These are phyloP conservation scores for Neofusicoccum umdonicola DNA, from an alignment of 2,329 filamentous ascomycete genomes.

Conservation along the genomic window DNA sequence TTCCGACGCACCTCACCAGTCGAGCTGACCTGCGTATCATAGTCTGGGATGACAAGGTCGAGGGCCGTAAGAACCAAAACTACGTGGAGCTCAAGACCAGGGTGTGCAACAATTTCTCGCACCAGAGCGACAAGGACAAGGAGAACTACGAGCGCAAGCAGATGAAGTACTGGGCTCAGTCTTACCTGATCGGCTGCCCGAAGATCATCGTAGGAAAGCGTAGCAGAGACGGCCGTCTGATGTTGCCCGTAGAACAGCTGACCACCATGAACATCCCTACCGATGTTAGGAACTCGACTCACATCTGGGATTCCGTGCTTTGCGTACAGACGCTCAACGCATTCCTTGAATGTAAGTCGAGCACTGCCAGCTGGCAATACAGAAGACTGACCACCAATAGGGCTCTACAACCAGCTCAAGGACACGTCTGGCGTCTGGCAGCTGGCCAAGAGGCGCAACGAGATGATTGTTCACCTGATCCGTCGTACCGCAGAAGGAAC, in stretches of 20 bases:
- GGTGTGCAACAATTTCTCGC: conserved; percentile 19
- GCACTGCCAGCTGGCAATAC: no score
- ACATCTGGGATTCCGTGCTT: neutral
- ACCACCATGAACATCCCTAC: conserved; percentile 76
- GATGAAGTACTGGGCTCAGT: conserved; percentile 95
- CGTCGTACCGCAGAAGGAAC: neutral
- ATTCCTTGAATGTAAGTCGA: neutral
- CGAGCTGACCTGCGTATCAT: neutral
- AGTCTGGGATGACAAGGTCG: conserved; percentile 84
- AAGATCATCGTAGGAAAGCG: conserved; percentile 75
- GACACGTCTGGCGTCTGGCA: neutral
- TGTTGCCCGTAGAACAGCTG: conserved; percentile 65
- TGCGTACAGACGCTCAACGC: neutral
- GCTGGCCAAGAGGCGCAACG: neutral
- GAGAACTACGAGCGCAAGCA: conserved; percentile 84
- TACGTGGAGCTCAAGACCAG: conserved; percentile 93
- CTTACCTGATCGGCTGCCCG: conserved; percentile 87
- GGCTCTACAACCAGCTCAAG: neutral
- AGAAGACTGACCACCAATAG: neutral
- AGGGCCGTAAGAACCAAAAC: conserved; percentile 63
- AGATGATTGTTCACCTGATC: neutral
- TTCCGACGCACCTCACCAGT: neutral
- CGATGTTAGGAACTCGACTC: conserved; percentile 52
- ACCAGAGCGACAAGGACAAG: conserved; percentile 62
- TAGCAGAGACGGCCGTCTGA: conserved; percentile 67